Evolutionary conservation across 306 rosid species (phyloP), one percentile per base, ranked within the genome.

Genomic region (Pterocarpus macrocarpus): DNA sequence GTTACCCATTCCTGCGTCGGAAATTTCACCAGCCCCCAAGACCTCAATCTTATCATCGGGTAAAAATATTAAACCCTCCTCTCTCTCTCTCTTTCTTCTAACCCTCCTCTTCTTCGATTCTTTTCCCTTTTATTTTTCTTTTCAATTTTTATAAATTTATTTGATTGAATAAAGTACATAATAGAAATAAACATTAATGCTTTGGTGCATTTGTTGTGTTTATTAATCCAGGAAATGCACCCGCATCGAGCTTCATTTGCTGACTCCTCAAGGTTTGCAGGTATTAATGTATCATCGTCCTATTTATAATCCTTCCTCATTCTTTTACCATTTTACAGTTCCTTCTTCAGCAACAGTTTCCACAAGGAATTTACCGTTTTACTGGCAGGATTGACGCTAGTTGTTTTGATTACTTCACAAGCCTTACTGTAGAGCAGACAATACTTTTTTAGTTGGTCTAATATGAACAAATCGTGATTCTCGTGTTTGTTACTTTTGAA

Each of bases 1-100:
- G 98, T 89, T 73, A 93, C 94, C 28, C 97, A 95, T 71, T 95
- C 99, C 4, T 93, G 99, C 83, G 99, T 95, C 68, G 99, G 99
- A 86, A 95, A 95, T 84, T 95, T 95, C 91, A 95, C 99, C 62
- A 76, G 89, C 28, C 94, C 99, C 58, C 94, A 93, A 73, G 99
- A 95, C 90, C 97, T 95, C 67, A 95, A 95, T 82, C 99, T 95
- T 84, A 93, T 95, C 52, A 76, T 90, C 41, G 97, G 98, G 99
- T 95, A 55, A n/a, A 17, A 1, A 5, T n/a, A 55, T 16, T 55
- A 55, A 55, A 55, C 41, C 1, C 14, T 22, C 28, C 28, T 22
- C 28, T 33, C n/a, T n/a, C n/a, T n/a, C n/a, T n/a, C n/a, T n/a
- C n/a, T n/a, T n/a, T n/a, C n/a, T n/a, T n/a, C n/a, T n/a, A n/a